Evolutionary conservation across 441 rosid species (phyloP).

Genomic region (Viola pubescens): DNA sequence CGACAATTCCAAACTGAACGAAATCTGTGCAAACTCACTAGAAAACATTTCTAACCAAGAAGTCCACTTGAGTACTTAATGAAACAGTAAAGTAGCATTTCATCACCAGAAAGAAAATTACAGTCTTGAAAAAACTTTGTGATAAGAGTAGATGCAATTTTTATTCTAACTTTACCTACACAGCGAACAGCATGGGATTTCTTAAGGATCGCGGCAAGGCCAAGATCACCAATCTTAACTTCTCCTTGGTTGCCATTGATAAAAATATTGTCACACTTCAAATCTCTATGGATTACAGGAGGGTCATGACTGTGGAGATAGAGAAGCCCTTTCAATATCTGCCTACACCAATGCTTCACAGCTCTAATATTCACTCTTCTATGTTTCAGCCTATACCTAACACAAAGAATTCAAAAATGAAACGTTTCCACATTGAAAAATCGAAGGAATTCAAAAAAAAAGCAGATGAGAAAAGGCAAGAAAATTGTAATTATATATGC

Average conservation of each 20-base stretch:
- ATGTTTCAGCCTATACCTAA: conserved; percentile 84
- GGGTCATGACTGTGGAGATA: conserved; percentile 88
- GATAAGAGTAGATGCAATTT: not conserved
- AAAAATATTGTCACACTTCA: conserved; percentile 92
- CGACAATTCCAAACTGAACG: not conserved
- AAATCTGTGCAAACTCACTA: not conserved
- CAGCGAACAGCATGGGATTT: conserved; percentile 80
- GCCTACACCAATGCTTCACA: conserved; percentile 96
- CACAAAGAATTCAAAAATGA: conserved; percentile 3
- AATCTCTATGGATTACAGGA: conserved; percentile 92
- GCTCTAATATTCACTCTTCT: conserved; percentile 88
- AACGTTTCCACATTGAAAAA: conserved; percentile 9
- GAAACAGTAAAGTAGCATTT: not conserved
- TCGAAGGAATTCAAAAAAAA: not conserved
- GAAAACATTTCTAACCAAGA: not conserved
- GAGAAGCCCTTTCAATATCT: conserved; percentile 75
- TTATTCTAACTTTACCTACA: conserved; percentile 51
- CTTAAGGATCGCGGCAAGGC: conserved; percentile 81
- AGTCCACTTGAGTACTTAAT: not conserved
- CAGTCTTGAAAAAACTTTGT: not conserved
- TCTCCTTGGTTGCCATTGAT: conserved; percentile 95
- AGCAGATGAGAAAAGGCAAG: not conserved
- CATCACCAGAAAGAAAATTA: not conserved
- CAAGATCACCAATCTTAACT: conserved; percentile 95
- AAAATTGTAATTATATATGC: conserved; percentile 18